phyloP scores from a whole-genome alignment of 768 basidiomycete species.

The Lactarius indigo region DNA sequence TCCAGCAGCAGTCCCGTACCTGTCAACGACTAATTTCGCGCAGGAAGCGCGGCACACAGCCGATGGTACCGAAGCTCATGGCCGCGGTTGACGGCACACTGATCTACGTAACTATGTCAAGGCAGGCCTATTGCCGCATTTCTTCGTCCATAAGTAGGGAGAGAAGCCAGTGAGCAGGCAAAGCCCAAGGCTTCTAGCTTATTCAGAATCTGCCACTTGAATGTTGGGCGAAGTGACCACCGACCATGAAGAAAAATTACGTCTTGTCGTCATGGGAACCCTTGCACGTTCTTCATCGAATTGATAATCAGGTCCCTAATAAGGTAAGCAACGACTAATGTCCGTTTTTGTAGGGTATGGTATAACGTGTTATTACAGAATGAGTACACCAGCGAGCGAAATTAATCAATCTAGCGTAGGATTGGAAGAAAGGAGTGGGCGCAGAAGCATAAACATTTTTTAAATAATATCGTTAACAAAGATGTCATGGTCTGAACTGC shows the following conservation, averaged over 20 bases:
- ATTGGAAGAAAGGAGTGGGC: neutral
- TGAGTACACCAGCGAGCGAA: constrained; percentile 6
- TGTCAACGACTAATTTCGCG: constrained; percentile 6
- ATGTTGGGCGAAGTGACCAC: neutral
- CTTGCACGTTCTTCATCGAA: neutral
- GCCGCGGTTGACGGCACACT: neutral
- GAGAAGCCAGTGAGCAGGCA: neutral
- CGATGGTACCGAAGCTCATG: neutral
- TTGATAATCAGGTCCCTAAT: neutral
- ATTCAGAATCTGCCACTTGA: neutral
- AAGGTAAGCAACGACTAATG: constrained; percentile 3
- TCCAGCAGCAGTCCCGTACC: neutral
- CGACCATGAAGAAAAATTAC: neutral
- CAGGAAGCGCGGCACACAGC: constrained; percentile 4
- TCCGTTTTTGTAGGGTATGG: constrained; percentile 12
- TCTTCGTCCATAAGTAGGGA: neutral
- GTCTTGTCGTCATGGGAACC: constrained; percentile 9
- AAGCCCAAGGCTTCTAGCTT: neutral
- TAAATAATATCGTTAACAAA: constrained; percentile 16
- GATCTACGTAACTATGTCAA: neutral
- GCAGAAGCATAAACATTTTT: constrained; percentile 11
- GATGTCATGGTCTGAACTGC: constrained; percentile 1
- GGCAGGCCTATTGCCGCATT: neutral
- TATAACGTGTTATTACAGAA: neutral
- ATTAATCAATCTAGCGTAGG: neutral